These are phyloP conservation scores for Paracamarosporium sp. DNA, from an alignment of 2,329 filamentous ascomycete species.

Conservation along the genomic window DNA sequence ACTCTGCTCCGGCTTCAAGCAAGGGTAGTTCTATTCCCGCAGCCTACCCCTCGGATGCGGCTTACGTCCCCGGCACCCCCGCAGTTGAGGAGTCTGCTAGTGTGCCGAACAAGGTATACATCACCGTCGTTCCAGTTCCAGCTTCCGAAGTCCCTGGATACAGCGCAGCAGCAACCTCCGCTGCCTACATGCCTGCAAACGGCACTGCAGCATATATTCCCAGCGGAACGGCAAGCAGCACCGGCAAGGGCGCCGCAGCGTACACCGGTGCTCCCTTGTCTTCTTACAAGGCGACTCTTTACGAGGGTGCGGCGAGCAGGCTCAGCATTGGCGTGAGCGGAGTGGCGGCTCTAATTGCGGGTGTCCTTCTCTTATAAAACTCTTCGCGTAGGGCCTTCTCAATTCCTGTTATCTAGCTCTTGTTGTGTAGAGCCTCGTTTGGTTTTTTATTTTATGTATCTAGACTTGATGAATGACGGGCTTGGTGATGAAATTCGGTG, in stretches of 20 bases:
- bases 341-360: constrained; percentile 25
- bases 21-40: not conserved
- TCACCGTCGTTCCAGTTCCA: not conserved
- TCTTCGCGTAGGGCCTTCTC: not conserved
- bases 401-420: not conserved
- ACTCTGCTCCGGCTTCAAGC: constrained; percentile 12
- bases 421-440: not conserved
- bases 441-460: not conserved
- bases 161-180: not conserved
- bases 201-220: constrained; percentile 14
- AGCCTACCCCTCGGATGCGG: not conserved
- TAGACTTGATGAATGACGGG: not conserved
- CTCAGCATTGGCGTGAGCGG: constrained; percentile 27
- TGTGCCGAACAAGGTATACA: not conserved
- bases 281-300: constrained; percentile 20
- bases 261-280: constrained; percentile 11
- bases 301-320: constrained; percentile 34
- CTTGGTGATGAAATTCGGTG: not conserved
- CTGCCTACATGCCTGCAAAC: constrained; percentile 9
- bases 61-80: not conserved
- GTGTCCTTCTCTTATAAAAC: constrained; percentile 29
- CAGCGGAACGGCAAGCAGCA: constrained; percentile 19
- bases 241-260: constrained; percentile 15
- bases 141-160: not conserved
- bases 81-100: constrained; percentile 1